phyloP scores from a whole-genome alignment of 1,139 yeast species.

The Candida buenavistaensis region DNA sequence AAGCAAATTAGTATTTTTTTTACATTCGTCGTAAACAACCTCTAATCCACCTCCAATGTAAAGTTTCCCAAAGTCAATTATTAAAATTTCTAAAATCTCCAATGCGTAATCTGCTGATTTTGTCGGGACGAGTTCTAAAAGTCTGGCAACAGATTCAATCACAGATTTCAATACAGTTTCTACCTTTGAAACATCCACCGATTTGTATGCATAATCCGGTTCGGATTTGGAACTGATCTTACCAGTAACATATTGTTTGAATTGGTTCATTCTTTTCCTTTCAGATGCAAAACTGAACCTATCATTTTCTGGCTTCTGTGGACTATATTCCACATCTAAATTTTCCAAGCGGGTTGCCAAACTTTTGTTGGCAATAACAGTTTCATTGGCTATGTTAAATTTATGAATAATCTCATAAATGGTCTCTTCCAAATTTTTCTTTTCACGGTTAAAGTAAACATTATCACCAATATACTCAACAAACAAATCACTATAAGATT shows the following conservation, averaged over 20 bases:
- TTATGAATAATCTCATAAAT: slow-evolving; percentile 51
- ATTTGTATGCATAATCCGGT: slow-evolving; percentile 23
- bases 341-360: slow-evolving; percentile 45
- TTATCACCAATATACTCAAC: slow-evolving; percentile 68
- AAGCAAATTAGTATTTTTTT: slow-evolving; percentile 22
- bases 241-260: slow-evolving; percentile 37
- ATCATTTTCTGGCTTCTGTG: slow-evolving; percentile 21
- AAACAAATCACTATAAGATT: slow-evolving; percentile 70
- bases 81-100: slow-evolving; percentile 64
- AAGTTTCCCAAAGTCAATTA: slow-evolving; percentile 70
- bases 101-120: slow-evolving; percentile 62
- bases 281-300: slow-evolving; percentile 38
- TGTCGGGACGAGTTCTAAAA: slow-evolving; percentile 67
- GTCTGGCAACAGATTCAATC: slow-evolving; percentile 79
- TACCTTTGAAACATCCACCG: slow-evolving; percentile 47
- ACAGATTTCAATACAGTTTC: slow-evolving; percentile 69
- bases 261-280: slow-evolving; percentile 40
- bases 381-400: slow-evolving; percentile 54
- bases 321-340: slow-evolving; percentile 30
- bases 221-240: slow-evolving; percentile 23
- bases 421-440: slow-evolving; percentile 65
- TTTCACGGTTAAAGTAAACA: slow-evolving; percentile 72
- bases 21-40: slow-evolving; percentile 52
- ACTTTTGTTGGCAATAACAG: slow-evolving; percentile 46
- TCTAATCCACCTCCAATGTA: slow-evolving; percentile 79